Base-by-base conservation (phyloP, 805 yeast genomes). In the Kurtzmaniella cleridarum region DNA sequence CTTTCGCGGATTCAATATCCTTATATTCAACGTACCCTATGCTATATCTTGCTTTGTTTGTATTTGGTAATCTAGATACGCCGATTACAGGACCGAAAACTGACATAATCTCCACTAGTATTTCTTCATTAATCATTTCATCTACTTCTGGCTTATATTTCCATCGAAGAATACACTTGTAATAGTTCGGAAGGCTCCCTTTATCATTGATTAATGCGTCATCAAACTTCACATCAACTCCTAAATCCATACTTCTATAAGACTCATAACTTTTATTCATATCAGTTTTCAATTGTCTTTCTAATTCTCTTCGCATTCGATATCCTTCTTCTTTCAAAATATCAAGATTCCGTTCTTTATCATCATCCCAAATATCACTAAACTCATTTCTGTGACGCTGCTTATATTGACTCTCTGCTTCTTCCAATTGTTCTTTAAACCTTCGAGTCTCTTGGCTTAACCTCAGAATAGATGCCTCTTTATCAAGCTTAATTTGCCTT, bases 21-120 rank as follows among this genome's bases (percentile, higher is more conserved):
- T 40, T 43, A 47, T 51, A 76, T 27, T 48, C 54, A 2, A 76
- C 55, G 0, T 51, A 35, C 1, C 73, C 79, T 23, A 59, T 52
- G 36, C 60, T 65, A 44, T 73, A 73, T 34, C 62, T 46, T 23
- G 35, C 41, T 37, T 41, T 46, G 24, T 36, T 36, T 38, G 30
- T 35, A 12, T 32, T 35, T 5, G 36, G 42, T 32, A 41, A 32
- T 11, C 40, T 26, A 12, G 36, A 32, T 4, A 43, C 41, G 1
- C 44, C 24, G 11, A 28, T 40, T 2, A 75, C 50, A 0, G 57
- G 45, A 1, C 81, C 81, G 53, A 75, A 76, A 2, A 66, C 66
- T 14, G 48, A 47, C 78, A 76, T 71, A 20, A 76, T 54, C 34
- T 59, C 52, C 16, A 30, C 17, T 15, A 76, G 50, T 2, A 65